Conservation (phyloP, 169 alveolate species). For the Plasmodium knowlesi region DNA sequence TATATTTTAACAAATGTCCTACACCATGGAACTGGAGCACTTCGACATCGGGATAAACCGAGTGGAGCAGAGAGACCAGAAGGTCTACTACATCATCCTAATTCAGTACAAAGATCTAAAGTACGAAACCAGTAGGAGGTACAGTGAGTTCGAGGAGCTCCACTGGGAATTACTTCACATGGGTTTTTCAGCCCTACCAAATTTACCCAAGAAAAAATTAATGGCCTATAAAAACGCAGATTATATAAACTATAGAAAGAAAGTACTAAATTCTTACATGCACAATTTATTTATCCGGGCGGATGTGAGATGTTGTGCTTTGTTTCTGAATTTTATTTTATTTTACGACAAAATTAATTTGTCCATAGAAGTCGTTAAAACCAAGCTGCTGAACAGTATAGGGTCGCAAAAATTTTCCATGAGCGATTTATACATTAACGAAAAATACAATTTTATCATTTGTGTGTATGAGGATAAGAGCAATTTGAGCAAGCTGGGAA, state of each 20-base stretch:
- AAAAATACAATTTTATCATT: constrained; percentile 55
- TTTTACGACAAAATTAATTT: constrained; percentile 70
- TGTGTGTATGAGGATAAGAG: constrained; percentile 82
- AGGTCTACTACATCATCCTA: constrained; percentile 42
- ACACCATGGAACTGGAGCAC: constrained; percentile 52
- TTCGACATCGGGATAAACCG: constrained; percentile 46
- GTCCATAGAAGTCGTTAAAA: constrained; percentile 42
- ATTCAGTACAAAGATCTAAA: constrained; percentile 63
- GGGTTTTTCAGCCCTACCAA: constrained; percentile 69
- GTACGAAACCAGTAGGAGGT: constrained; percentile 40
- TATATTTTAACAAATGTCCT: background rate
- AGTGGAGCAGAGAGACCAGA: constrained; percentile 49
- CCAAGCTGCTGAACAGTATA: constrained; percentile 54
- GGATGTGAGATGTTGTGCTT: constrained; percentile 65
- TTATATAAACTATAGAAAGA: constrained; percentile 56
- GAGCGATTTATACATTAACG: constrained; percentile 62
- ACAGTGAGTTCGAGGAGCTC: constrained; percentile 68
- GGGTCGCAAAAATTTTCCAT: constrained; percentile 59
- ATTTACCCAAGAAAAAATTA: constrained; percentile 63
- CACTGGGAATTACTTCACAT: constrained; percentile 65
- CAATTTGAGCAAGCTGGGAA: constrained; percentile 81
- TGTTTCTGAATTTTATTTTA: constrained; percentile 57
- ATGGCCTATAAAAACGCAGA: constrained; percentile 60
- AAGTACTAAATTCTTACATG: constrained; percentile 23
- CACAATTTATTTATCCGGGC: constrained; percentile 66